These are phyloP conservation scores for Hyphopichia buzzinii DNA, from an alignment of 1,139 yeast species.

Conservation along the genomic window DNA sequence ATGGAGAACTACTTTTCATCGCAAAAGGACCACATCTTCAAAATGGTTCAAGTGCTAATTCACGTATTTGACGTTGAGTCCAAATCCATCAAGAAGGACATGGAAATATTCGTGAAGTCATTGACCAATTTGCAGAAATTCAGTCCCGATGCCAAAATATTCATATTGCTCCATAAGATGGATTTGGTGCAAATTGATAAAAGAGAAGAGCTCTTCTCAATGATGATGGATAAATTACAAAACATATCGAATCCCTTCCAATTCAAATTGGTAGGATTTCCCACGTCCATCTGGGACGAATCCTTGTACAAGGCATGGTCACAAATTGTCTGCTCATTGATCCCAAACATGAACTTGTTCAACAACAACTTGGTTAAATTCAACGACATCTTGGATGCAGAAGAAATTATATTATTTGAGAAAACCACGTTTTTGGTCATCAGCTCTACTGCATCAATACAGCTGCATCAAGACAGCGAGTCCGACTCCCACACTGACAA, in stretches of 20 bases:
- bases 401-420: slow-evolving; percentile 89
- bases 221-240: slow-evolving; percentile 81
- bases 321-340: slow-evolving; percentile 87
- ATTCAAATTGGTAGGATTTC: slow-evolving; percentile 81
- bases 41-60: slow-evolving; percentile 95
- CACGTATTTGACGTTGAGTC: slow-evolving; percentile 97
- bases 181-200: slow-evolving; percentile 89
- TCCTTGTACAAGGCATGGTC: slow-evolving; percentile 97
- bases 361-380: slow-evolving; percentile 75
- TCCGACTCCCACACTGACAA: slow-evolving; percentile 12
- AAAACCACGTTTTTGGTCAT: slow-evolving; percentile 91
- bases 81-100: slow-evolving; percentile 87
- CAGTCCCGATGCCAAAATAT: slow-evolving; percentile 89
- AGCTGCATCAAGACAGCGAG: slow-evolving; percentile 19
- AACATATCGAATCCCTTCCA: slow-evolving; percentile 77
- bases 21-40: slow-evolving; percentile 87
- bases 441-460: slow-evolving; percentile 58
- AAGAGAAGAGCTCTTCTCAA: slow-evolving; percentile 75
- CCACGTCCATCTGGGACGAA: slow-evolving; percentile 98
- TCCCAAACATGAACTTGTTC: slow-evolving; percentile 84
- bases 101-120: slow-evolving; percentile 85
- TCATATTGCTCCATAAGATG: slow-evolving; percentile 92
- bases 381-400: slow-evolving; percentile 76
- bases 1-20: slow-evolving; percentile 91
- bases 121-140: slow-evolving; percentile 78